Conservation (phyloP, 768 basidiomycete species). For the Mycena albidolilacea region DNA sequence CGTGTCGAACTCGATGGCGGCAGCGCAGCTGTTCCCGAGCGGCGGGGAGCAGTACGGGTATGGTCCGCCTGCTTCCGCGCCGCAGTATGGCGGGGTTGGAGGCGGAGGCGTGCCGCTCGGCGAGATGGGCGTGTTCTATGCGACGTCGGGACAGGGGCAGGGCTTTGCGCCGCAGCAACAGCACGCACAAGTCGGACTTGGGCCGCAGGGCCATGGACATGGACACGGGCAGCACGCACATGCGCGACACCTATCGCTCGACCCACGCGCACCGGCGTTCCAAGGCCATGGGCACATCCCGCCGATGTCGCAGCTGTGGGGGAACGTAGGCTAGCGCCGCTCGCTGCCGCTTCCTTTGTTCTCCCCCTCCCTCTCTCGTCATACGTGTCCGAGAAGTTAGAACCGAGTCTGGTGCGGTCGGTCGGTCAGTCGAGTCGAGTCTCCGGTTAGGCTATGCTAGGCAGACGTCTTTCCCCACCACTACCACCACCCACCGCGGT, state of each 20-base stretch:
- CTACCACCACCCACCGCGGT: neutral
- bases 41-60: constrained; percentile 33
- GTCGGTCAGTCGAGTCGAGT: neutral
- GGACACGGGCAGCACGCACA: neutral
- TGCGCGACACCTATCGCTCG: constrained; percentile 25
- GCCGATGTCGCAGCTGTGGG: constrained; percentile 29
- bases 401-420: constrained; percentile 5
- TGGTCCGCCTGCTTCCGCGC: constrained; percentile 19
- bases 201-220: neutral
- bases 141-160: constrained; percentile 19
- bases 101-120: constrained; percentile 2
- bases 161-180: constrained; percentile 14
- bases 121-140: constrained; percentile 25
- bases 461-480: neutral
- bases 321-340: constrained; percentile 27
- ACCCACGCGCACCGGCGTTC: constrained; percentile 29
- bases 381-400: neutral
- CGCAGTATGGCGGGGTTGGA: constrained; percentile 6
- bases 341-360: neutral
- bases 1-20: constrained; percentile 35
- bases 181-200: neutral
- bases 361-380: neutral
- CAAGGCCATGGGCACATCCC: constrained; percentile 18
- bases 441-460: neutral
- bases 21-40: constrained; percentile 34